These are phyloP conservation scores for Acorus calamus DNA, from an alignment of 106 monocot genomes.

Conservation along the genomic window DNA sequence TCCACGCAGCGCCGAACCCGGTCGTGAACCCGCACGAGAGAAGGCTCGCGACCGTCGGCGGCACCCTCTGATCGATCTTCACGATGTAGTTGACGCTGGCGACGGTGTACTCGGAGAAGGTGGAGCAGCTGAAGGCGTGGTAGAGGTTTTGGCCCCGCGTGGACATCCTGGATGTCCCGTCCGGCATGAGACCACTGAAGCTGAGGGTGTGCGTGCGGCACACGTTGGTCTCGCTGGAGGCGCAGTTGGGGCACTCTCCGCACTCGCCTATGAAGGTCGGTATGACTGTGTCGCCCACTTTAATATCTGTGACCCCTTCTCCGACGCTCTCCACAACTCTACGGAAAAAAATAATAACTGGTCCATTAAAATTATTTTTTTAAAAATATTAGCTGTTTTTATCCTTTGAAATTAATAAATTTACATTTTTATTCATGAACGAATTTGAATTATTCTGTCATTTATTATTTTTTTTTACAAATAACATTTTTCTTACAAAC, in stretches of 20 bases:
- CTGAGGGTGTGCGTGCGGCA: conserved; percentile 1
- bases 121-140: conserved; percentile 9
- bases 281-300: conserved; percentile 7
- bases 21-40: conserved; percentile 13
- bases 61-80: conserved; percentile 6
- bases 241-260: conserved; percentile 3
- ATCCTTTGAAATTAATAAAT: too few species aligned
- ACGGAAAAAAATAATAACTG: background rate
- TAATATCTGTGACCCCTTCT: conserved; percentile 8
- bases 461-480: too few species aligned
- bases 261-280: conserved; percentile 5
- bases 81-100: conserved; percentile 5
- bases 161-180: conserved; percentile 8
- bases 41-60: conserved; percentile 1
- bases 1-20: conserved; percentile 8
- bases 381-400: too few species aligned
- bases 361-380: too few species aligned
- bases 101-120: conserved; percentile 7
- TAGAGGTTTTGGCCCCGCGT: conserved; percentile 4
- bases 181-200: background rate
- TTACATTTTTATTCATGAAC: too few species aligned
- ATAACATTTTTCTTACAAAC: too few species aligned
- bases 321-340: conserved; percentile 8
- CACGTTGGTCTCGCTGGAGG: conserved; percentile 1
- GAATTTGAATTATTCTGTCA: too few species aligned